Base-by-base conservation (phyloP, 1,139 yeast genomes). In the Taiozyma onychis region DNA sequence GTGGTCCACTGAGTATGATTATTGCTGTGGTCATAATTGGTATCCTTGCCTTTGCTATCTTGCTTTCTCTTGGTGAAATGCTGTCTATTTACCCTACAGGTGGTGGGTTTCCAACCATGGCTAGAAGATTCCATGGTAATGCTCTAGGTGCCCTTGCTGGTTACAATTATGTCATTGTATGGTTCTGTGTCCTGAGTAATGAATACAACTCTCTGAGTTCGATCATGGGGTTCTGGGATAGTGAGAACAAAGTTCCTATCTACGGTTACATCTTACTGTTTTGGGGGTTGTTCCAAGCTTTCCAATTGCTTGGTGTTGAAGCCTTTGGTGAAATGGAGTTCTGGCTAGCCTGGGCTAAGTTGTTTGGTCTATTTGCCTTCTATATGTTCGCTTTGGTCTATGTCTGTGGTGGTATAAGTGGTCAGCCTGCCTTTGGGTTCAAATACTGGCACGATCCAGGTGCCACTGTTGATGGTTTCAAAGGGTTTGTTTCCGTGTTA, bases 101-200 rank as follows among this genome's bases (percentile, higher is more conserved):
- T 6, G 88, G 88, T 49, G 83, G 88, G 2, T 83, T 85, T 65
- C 71, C 78, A 41, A 75, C 72, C 9, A 71, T 76, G 57, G 71
- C 77, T 9, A 74, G 86, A 53, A 71, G 89, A 60, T 87, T 87
- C 73, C 71, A 79, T 54, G 79, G 85, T 30, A 83, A 84, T 34
- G 80, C 89, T 6, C 70, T 85, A 51, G 95, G 95, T 54, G 88
- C 89, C 47, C 83, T 93, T 44, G 81, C 85, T 59, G 95, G 93
- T 46, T 88, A 88, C 80, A 76, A 79, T 68, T 88, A 88, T 67
- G 86, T 93, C 86, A 87, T 87, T 66, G 80, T 87, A 26, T 88
- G 95, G 93, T 88, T 90, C 51, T 83, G 85, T 59, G 87, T 95
- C 6, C 83, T 81, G 66, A 87, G 95, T 9, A 84, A 87, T 56